Evolutionary conservation across 2,329 filamentous ascomycete species (phyloP).

Genomic region (Pseudopyricularia javanii): DNA sequence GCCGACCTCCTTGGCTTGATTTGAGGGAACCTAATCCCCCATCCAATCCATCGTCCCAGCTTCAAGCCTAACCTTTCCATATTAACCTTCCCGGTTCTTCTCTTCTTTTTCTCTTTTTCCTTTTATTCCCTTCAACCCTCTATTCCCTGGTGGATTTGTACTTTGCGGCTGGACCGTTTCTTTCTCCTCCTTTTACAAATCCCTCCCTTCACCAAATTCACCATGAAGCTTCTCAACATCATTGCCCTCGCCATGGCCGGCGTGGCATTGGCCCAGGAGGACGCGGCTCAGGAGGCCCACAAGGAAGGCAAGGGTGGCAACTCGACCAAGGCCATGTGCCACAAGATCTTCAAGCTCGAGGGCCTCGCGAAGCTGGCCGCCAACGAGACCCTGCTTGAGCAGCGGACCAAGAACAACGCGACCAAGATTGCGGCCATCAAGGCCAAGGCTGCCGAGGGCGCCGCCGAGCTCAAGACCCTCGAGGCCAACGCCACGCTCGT

Average conservation of each 20-base stretch:
- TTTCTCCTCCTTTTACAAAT: not conserved
- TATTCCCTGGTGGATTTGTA: not conserved
- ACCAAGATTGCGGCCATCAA: conserved; percentile 22
- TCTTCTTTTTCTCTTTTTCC: not conserved
- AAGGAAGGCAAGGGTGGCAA: conserved; percentile 10
- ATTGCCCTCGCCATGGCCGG: conserved; percentile 10
- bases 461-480: conserved; percentile 17
- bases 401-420: conserved; percentile 20
- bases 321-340: conserved; percentile 19
- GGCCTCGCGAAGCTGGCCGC: conserved; percentile 17
- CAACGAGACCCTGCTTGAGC: conserved; percentile 21
- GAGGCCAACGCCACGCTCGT: conserved; percentile 22
- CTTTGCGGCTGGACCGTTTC: not conserved
- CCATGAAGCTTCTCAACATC: conserved; percentile 11
- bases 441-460: conserved; percentile 19
- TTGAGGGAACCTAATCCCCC: too few species aligned
- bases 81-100: not conserved
- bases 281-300: too few species aligned
- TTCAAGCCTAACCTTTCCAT: too few species aligned
- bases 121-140: not conserved
- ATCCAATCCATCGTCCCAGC: too few species aligned
- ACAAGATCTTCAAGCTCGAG: conserved; percentile 11
- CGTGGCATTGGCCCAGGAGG: conserved; percentile 15
- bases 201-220: not conserved
- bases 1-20: too few species aligned